phyloP scores from a whole-genome alignment of 768 basidiomycete species.

The Termitomyces sp. region DNA sequence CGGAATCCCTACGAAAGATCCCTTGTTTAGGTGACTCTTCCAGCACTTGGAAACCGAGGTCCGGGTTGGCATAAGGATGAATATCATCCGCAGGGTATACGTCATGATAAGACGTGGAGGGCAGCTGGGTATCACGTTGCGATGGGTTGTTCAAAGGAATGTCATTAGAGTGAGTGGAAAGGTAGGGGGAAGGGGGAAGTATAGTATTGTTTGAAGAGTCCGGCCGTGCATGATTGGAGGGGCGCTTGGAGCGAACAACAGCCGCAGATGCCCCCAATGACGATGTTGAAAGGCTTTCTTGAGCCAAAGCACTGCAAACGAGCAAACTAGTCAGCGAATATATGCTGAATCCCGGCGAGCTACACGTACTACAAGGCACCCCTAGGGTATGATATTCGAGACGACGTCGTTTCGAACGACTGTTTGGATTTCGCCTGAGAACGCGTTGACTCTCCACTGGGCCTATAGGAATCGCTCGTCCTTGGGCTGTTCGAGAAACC shows the following conservation, averaged over 20 bases:
- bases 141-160: constrained; percentile 13
- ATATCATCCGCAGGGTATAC: constrained; percentile 33
- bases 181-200: constrained; percentile 22
- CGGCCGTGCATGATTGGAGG: constrained; percentile 33
- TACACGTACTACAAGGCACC: constrained; percentile 56
- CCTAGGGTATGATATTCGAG: constrained; percentile 43
- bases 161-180: constrained; percentile 21
- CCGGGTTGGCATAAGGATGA: constrained; percentile 83
- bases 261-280: constrained; percentile 37
- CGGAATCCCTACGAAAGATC: constrained; percentile 45
- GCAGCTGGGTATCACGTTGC: constrained; percentile 7
- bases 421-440: constrained; percentile 47
- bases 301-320: constrained; percentile 46
- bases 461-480: constrained; percentile 37
- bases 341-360: constrained; percentile 3
- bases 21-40: constrained; percentile 27
- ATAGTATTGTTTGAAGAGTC: constrained; percentile 25
- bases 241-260: constrained; percentile 36
- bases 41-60: constrained; percentile 43
- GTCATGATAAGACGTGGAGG: constrained; percentile 10
- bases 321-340: constrained; percentile 2
- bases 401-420: constrained; percentile 56
- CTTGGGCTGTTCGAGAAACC: constrained; percentile 45
- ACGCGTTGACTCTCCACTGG: constrained; percentile 60
- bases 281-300: constrained; percentile 54